These are phyloP conservation scores for Colletotrichum cereale DNA, from an alignment of 2,329 filamentous ascomycete genomes.

Conservation along the genomic window DNA sequence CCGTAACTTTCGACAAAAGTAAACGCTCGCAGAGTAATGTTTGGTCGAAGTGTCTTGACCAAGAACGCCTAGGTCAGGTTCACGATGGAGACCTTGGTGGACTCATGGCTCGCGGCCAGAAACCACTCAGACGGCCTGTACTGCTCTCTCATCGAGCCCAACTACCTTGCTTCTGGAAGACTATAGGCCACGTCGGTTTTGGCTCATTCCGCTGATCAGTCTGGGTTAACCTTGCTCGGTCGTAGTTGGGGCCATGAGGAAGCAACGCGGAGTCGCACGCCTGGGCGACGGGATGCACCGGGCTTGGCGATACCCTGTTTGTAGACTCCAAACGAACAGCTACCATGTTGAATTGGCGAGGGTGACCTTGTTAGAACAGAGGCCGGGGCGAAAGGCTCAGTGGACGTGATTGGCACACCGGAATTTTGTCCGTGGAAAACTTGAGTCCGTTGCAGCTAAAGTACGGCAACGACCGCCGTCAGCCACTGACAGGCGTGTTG, in stretches of 20 bases:
- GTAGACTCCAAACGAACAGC: neutral
- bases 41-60: neutral
- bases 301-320: neutral
- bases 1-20: no score
- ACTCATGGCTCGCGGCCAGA: neutral
- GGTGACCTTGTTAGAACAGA: neutral
- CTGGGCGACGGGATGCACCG: neutral
- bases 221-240: neutral
- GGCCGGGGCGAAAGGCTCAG: neutral
- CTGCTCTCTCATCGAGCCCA: neutral
- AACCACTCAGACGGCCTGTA: neutral
- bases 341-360: neutral
- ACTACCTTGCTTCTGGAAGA: neutral
- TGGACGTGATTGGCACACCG: neutral
- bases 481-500: slow-evolving; percentile 17
- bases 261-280: neutral
- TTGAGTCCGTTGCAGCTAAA: slow-evolving; percentile 14
- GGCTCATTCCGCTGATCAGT: neutral
- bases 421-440: slow-evolving; percentile 13
- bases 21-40: neutral
- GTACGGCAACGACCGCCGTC: slow-evolving; percentile 24
- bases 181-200: neutral
- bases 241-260: neutral
- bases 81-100: neutral
- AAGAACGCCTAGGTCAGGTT: neutral